Conservation (phyloP, 208 protist genomes). For the Leishmania gerbilli region DNA sequence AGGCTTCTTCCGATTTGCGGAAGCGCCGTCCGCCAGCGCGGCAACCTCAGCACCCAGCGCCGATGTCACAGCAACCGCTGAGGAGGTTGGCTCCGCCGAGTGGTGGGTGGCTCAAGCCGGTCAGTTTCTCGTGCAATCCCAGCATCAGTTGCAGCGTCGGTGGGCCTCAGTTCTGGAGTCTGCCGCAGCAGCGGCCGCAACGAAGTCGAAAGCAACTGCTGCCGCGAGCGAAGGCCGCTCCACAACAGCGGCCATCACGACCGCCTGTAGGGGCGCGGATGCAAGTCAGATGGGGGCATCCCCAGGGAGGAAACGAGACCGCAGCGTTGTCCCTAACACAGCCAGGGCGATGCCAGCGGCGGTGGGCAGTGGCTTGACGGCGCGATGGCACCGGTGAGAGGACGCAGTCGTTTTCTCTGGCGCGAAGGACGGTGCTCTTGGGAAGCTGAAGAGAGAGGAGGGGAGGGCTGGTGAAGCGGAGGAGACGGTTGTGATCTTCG, state of each 20-base stretch:
- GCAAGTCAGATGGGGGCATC: neutral
- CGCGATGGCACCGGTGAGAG: neutral
- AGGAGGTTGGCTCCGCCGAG: constrained; percentile 31
- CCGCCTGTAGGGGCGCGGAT: neutral
- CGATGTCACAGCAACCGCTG: neutral
- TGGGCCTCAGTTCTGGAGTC: constrained; percentile 66
- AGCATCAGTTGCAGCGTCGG: constrained; percentile 48
- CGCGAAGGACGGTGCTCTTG: neutral
- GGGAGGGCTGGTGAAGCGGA: neutral
- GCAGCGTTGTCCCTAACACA: neutral
- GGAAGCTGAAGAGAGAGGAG: neutral
- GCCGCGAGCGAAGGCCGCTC: neutral
- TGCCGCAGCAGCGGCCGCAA: constrained; percentile 18
- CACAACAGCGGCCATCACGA: neutral
- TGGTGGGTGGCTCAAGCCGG: constrained; percentile 59
- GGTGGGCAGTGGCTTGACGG: neutral
- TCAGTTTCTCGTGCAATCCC: constrained; percentile 40
- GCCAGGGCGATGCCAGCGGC: neutral
- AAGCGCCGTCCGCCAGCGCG: constrained; percentile 10
- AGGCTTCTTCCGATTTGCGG: constrained; percentile 79
- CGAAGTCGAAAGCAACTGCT: constrained; percentile 2
- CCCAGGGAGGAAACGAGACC: constrained; percentile 1
- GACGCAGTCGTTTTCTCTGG: neutral
- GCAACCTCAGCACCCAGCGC: neutral
- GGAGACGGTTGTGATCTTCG: neutral